These are phyloP conservation scores for Ogataea paraovalis DNA, from an alignment of 805 yeast genomes.

Conservation along the genomic window DNA sequence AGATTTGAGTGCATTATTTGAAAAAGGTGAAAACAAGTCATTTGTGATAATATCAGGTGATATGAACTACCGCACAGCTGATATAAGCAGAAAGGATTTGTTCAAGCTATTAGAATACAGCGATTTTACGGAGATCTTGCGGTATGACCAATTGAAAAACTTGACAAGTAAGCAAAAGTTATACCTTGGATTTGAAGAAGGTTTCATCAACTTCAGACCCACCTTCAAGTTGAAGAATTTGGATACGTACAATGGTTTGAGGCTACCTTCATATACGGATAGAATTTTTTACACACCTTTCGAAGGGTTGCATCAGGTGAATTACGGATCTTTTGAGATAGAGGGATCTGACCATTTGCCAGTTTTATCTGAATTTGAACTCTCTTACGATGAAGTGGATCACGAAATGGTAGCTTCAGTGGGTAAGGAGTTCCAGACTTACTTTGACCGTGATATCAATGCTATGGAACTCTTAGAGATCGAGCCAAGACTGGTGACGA, in stretches of 20 bases:
- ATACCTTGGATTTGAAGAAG: conserved; percentile 45
- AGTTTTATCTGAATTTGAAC: conserved; percentile 36
- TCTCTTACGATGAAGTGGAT: conserved; percentile 36
- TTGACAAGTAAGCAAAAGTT: conserved; percentile 34
- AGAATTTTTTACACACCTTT: conserved; percentile 41
- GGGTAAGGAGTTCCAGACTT: conserved; percentile 34
- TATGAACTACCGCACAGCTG: conserved; percentile 44
- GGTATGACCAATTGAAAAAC: conserved; percentile 40
- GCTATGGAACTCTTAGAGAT: conserved; percentile 37
- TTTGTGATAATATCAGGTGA: conserved; percentile 47
- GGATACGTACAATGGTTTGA: conserved; percentile 28
- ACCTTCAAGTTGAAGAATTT: conserved; percentile 42
- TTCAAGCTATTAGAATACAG: conserved; percentile 18
- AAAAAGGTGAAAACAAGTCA: conserved; percentile 15
- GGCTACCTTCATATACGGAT: conserved; percentile 60
- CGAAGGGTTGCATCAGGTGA: conserved; percentile 9
- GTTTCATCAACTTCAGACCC: conserved; percentile 45
- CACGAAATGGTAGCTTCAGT: conserved; percentile 31
- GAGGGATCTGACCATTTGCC: conserved; percentile 54
- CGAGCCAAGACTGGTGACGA: conserved; percentile 41
- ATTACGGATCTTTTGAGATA: conserved; percentile 22
- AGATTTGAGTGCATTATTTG: conserved; percentile 10
- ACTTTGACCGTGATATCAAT: conserved; percentile 21
- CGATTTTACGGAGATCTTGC: conserved; percentile 34
- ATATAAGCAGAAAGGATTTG: conserved; percentile 16